Percentiles rank a stretch among this genome's conserved stretches.
Conservation (phyloP, 345 rosid species). For the Conringia planisiliqua region DNA sequence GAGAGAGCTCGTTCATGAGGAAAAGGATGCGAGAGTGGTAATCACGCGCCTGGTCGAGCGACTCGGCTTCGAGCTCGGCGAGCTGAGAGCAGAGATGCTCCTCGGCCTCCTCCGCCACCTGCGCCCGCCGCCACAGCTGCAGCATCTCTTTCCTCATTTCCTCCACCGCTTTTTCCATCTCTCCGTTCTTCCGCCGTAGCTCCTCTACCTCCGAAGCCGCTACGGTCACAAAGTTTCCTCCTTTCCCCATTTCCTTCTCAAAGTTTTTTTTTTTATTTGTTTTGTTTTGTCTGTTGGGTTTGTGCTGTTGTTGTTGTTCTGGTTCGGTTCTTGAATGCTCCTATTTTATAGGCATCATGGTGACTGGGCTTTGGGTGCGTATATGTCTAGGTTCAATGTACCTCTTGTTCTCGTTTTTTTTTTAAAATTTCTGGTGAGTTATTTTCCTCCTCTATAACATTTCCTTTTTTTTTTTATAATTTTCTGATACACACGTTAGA, state of each 20-base stretch:
- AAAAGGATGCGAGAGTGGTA: constrained; percentile 58
- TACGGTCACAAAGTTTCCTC: constrained; percentile 31
- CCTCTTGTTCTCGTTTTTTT: constrained; percentile 1
- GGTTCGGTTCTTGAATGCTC: not conserved
- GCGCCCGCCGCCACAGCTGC: constrained; percentile 45
- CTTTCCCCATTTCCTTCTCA: constrained; percentile 28
- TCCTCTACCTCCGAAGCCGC: constrained; percentile 29
- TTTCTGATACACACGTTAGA: not conserved
- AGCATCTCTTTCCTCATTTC: constrained; percentile 52
- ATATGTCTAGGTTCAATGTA: constrained; percentile 77
- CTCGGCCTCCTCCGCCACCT: constrained; percentile 81
- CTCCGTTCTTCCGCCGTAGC: constrained; percentile 32
- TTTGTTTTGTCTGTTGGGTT: not conserved
- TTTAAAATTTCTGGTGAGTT: not conserved
- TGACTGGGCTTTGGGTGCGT: not conserved
- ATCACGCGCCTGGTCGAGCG: constrained; percentile 63
- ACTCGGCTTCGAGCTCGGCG: constrained; percentile 85
- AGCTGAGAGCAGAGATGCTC: constrained; percentile 82
- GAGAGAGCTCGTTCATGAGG: constrained; percentile 61
- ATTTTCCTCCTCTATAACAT: not conserved
- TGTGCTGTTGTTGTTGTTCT: constrained; percentile 1
- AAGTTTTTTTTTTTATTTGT: too few relatives aligned
- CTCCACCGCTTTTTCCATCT: constrained; percentile 63
- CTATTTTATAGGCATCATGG: constrained; percentile 9
- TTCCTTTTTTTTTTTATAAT: not conserved